These are phyloP conservation scores for Pseudopithomyces maydicus DNA, from an alignment of 2,329 filamentous ascomycete species.

Conservation along the genomic window DNA sequence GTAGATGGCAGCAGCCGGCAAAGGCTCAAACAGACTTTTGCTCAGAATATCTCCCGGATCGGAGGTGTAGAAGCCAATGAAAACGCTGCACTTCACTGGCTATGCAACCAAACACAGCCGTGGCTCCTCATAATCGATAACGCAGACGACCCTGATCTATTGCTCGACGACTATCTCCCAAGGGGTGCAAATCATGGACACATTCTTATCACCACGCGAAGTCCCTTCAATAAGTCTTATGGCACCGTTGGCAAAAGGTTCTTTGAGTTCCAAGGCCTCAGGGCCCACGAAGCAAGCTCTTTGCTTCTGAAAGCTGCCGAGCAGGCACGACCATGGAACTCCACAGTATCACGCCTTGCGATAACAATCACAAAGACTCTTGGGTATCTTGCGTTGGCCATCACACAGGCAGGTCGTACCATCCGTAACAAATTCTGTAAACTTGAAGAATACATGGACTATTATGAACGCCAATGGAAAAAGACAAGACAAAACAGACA, in stretches of 20 bases:
- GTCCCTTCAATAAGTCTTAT: constrained; percentile 17
- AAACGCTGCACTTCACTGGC: constrained; percentile 24
- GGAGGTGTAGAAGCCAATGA: constrained; percentile 34
- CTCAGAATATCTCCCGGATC: constrained; percentile 26
- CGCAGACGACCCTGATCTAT: constrained; percentile 22
- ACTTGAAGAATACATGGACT: not conserved
- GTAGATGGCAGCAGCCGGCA: constrained; percentile 35
- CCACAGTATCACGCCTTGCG: constrained; percentile 12
- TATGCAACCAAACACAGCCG: constrained; percentile 11
- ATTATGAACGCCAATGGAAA: not conserved
- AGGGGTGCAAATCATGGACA: constrained; percentile 21
- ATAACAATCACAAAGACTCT: constrained; percentile 25
- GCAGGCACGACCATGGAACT: constrained; percentile 19
- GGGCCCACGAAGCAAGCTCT: constrained; percentile 20
- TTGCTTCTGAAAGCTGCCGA: constrained; percentile 28
- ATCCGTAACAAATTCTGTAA: not conserved
- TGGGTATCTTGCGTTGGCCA: constrained; percentile 22
- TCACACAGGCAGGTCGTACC: constrained; percentile 8
- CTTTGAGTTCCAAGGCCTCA: constrained; percentile 25
- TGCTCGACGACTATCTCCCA: constrained; percentile 23
- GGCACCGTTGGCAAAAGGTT: constrained; percentile 25
- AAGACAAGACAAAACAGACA: not conserved
- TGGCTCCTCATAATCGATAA: constrained; percentile 34
- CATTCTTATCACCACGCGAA: constrained; percentile 31
- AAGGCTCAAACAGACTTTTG: constrained; percentile 25